Evolutionary conservation across 75 land plant genomes (phyloP).

Genomic region (Picea sitchensis): DNA sequence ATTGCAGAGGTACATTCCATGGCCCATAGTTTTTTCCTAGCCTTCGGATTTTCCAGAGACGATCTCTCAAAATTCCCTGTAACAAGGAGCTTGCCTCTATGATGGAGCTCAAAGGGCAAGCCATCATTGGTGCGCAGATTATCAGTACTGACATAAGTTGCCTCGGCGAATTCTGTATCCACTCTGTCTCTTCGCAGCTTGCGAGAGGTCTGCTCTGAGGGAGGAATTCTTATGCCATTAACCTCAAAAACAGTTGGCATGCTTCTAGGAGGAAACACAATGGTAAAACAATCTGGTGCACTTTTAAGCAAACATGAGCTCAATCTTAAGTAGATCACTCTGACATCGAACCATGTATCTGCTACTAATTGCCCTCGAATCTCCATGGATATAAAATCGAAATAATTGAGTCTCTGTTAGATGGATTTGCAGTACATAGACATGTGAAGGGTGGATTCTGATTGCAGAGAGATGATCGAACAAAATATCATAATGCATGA

Average conservation of each 20-base stretch:
- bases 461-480: no score
- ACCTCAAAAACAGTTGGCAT: constrained; percentile 66
- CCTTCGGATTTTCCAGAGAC: constrained; percentile 14
- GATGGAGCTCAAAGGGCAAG: constrained; percentile 60
- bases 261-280: constrained; percentile 52
- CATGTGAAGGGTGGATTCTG: no score
- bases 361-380: no score
- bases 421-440: no score
- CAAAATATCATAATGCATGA: no score
- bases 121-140: constrained; percentile 60
- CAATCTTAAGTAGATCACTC: constrained; percentile 68
- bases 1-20: constrained; percentile 71
- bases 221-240: constrained; percentile 56
- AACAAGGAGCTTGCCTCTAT: constrained; percentile 59
- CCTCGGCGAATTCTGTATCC: constrained; percentile 74
- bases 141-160: constrained; percentile 83
- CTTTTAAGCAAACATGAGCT: background rate
- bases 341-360: constrained; percentile 51
- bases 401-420: no score
- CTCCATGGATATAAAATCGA: no score
- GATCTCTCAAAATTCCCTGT: constrained; percentile 52
- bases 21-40: constrained; percentile 46
- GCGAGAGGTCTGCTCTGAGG: constrained; percentile 40
- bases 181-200: constrained; percentile 66
- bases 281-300: constrained; percentile 45